Conservation (phyloP, 164 flowering plant genomes). For the Cinnamomum micranthum region DNA sequence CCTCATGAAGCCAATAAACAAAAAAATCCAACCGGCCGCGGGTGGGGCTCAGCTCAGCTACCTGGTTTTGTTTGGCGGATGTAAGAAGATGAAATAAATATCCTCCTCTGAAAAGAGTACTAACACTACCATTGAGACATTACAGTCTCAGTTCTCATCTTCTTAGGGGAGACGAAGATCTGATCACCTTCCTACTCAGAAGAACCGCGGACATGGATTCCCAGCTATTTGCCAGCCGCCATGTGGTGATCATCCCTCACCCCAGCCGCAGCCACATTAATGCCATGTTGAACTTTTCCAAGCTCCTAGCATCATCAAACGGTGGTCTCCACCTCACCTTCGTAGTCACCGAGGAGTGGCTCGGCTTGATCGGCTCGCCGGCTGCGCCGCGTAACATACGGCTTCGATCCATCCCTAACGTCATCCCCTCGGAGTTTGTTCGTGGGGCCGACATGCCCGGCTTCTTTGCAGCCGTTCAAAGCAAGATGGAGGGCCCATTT, state of each 20-base stretch:
- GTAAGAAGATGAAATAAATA: no score
- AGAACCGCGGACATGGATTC: neutral
- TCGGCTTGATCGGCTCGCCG: conserved; percentile 38
- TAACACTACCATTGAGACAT: no score
- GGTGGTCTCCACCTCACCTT: conserved; percentile 36
- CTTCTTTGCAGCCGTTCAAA: conserved; percentile 48
- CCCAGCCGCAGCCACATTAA: conserved; percentile 65
- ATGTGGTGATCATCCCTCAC: conserved; percentile 44
- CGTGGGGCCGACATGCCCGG: conserved; percentile 40
- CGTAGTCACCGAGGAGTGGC: conserved; percentile 83
- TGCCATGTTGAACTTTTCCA: conserved; percentile 58
- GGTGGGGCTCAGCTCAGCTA: no score
- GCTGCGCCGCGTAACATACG: conserved; percentile 31
- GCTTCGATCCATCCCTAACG: conserved; percentile 61
- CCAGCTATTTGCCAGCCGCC: neutral
- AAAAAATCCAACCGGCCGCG: no score
- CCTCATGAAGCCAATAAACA: no score
- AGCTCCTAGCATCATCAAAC: conserved; percentile 16
- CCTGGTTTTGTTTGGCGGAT: no score
- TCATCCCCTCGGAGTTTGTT: conserved; percentile 58
- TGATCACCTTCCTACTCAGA: no score
- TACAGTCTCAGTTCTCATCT: no score
- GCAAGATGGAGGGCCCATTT: conserved; percentile 55
- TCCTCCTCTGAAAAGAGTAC: no score
- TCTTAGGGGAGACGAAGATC: no score